phyloP scores from a whole-genome alignment of 139 green algal species.

The Coccomyxa sp. region DNA sequence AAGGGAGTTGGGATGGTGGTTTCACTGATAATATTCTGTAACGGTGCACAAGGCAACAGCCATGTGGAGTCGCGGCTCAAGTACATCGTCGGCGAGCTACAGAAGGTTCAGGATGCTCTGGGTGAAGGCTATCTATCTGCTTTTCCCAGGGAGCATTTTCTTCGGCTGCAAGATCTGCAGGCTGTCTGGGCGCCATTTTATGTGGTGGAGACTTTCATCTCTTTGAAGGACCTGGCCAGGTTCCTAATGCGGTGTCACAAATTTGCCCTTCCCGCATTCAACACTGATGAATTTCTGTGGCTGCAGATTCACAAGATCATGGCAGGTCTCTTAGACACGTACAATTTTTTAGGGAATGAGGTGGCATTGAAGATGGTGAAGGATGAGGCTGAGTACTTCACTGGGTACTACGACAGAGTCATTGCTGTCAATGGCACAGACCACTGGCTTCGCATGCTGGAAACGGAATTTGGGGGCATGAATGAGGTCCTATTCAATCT shows the following conservation, averaged over 20 bases:
- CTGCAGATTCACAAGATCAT: constrained; percentile 72
- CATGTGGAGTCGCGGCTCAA: not conserved
- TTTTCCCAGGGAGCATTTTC: constrained; percentile 57
- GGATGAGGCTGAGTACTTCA: constrained; percentile 38
- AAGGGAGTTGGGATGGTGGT: too few relatives aligned
- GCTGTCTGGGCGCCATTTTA: constrained; percentile 66
- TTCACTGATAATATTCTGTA: too few relatives aligned
- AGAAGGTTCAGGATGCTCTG: constrained; percentile 14
- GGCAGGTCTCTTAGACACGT: constrained; percentile 55
- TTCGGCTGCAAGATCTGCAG: constrained; percentile 47
- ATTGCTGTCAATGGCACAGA: constrained; percentile 11
- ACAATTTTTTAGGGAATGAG: constrained; percentile 28
- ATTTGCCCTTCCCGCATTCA: too few relatives aligned
- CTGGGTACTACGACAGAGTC: not conserved
- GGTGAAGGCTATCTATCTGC: constrained; percentile 57
- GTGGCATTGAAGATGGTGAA: constrained; percentile 34
- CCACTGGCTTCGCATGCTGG: constrained; percentile 35
- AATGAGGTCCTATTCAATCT: constrained; percentile 49
- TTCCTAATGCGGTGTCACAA: not conserved
- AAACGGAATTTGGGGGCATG: constrained; percentile 51
- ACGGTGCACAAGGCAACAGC: too few relatives aligned
- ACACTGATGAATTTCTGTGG: not conserved
- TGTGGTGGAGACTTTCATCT: constrained; percentile 17
- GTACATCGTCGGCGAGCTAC: constrained; percentile 23
- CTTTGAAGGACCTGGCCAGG: not conserved